Conservation (phyloP, 345 rosid genomes). For the Aegle marmelos region DNA sequence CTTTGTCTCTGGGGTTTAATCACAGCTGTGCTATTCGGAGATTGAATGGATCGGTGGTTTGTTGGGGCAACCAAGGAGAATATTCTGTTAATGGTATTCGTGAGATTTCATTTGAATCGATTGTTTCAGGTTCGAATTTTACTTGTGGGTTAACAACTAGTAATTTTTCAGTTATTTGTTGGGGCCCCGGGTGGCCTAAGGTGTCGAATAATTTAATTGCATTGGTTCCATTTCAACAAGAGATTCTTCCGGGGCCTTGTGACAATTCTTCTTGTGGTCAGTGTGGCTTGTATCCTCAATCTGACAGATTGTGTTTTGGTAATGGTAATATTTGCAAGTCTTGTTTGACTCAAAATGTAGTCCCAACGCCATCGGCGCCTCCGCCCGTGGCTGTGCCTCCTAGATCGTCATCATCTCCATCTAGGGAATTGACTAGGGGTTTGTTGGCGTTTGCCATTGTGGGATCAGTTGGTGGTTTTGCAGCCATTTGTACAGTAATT, state of each 20-base stretch:
- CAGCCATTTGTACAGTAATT: constrained; percentile 57
- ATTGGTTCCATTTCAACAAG: constrained; percentile 32
- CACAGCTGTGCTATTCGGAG: constrained; percentile 61
- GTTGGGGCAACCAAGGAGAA: constrained; percentile 69
- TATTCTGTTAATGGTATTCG: constrained; percentile 30
- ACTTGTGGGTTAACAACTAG: constrained; percentile 58
- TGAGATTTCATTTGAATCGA: constrained; percentile 45
- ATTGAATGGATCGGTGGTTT: constrained; percentile 46
- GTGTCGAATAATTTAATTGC: neutral
- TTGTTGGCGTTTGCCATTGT: constrained; percentile 67
- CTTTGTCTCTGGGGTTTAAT: constrained; percentile 55
- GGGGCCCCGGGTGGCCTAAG: constrained; percentile 66
- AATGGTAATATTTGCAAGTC: constrained; percentile 51
- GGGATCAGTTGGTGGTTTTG: constrained; percentile 65
- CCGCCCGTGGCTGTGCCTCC: constrained; percentile 15
- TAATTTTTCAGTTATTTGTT: constrained; percentile 56
- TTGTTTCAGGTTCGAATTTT: constrained; percentile 67
- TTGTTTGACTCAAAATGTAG: constrained; percentile 24
- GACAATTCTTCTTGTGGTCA: constrained; percentile 36
- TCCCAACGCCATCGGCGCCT: constrained; percentile 9
- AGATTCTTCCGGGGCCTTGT: constrained; percentile 77
- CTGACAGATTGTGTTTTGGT: constrained; percentile 49
- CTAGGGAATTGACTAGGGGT: constrained; percentile 46
- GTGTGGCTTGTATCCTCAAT: constrained; percentile 47
- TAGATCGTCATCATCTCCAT: constrained; percentile 29